Evolutionary conservation across 441 rosid species (phyloP).

Genomic region (Erodium moschatum): DNA sequence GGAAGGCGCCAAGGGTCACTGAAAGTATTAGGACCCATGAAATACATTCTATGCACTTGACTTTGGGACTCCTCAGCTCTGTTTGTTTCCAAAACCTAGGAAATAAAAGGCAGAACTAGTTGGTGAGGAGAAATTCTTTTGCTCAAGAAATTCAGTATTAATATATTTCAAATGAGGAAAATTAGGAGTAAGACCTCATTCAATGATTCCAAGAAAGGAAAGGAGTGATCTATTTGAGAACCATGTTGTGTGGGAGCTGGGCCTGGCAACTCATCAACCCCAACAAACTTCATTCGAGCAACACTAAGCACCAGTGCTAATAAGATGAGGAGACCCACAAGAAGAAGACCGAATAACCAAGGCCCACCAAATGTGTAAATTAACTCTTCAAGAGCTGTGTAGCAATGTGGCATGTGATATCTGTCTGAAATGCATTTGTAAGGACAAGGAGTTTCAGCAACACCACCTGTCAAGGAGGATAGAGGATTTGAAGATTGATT

Average conservation of each 20-base stretch:
- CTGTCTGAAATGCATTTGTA: conserved; percentile 82
- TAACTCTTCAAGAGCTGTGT: conserved; percentile 95
- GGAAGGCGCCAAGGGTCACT: conserved; percentile 98
- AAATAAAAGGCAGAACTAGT: conserved; percentile 15
- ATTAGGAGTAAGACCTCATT: conserved; percentile 59
- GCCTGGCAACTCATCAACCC: conserved; percentile 89
- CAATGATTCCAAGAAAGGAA: conserved; percentile 94
- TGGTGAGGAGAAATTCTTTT: not conserved
- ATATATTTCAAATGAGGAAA: not conserved
- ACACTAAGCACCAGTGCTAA: conserved; percentile 95
- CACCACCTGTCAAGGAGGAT: conserved; percentile 59
- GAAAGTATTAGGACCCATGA: conserved; percentile 94
- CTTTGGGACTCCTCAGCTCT: conserved; percentile 95
- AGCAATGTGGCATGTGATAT: conserved; percentile 94
- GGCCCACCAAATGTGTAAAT: conserved; percentile 99
- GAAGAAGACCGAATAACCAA: conserved; percentile 88
- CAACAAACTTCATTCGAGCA: conserved; percentile 95
- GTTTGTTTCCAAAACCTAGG: conserved; percentile 92
- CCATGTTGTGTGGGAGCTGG: conserved; percentile 92
- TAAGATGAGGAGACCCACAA: conserved; percentile 78
- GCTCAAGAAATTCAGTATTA: not conserved
- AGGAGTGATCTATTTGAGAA: conserved; percentile 89
- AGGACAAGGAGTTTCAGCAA: conserved; percentile 87
- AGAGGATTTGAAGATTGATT: conserved; percentile 11
- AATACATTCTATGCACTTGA: conserved; percentile 95